phyloP scores from a whole-genome alignment of 768 basidiomycete genomes.

The Rhodotorula paludigena region DNA sequence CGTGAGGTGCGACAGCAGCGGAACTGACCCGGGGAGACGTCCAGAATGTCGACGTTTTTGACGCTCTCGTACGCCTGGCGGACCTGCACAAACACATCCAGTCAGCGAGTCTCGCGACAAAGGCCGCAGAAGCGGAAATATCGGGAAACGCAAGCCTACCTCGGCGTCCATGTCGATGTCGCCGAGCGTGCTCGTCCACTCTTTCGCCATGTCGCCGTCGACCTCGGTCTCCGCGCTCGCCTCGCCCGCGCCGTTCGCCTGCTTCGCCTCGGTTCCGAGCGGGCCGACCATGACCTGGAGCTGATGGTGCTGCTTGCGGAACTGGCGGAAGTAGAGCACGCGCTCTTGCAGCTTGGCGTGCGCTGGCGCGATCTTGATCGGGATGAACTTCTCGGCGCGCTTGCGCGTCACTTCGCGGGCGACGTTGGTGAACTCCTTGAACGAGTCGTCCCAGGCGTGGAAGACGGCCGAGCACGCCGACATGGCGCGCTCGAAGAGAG shows the following conservation, averaged over 20 bases:
- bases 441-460: slow-evolving; percentile 72
- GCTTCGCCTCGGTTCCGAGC: slow-evolving; percentile 27
- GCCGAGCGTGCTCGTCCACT: slow-evolving; percentile 53
- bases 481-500: slow-evolving; percentile 83
- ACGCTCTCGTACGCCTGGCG: slow-evolving; percentile 94
- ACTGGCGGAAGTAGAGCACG: slow-evolving; percentile 75
- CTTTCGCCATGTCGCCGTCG: slow-evolving; percentile 63
- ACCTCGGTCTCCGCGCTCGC: not conserved
- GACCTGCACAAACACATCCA: slow-evolving; percentile 49
- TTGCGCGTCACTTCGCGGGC: slow-evolving; percentile 88
- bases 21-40: slow-evolving; percentile 76
- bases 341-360: slow-evolving; percentile 88
- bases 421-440: slow-evolving; percentile 88
- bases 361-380: slow-evolving; percentile 86
- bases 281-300: slow-evolving; percentile 95
- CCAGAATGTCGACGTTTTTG: slow-evolving; percentile 91
- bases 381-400: slow-evolving; percentile 86
- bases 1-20: not conserved
- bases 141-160: slow-evolving; percentile 21
- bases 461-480: slow-evolving; percentile 70
- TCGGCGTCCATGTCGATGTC: slow-evolving; percentile 98
- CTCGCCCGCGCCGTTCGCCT: slow-evolving; percentile 3
- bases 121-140: not conserved
- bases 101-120: not conserved
- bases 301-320: slow-evolving; percentile 96